These are phyloP conservation scores for Millerago galiae DNA, from an alignment of 805 yeast species.

Conservation along the genomic window DNA sequence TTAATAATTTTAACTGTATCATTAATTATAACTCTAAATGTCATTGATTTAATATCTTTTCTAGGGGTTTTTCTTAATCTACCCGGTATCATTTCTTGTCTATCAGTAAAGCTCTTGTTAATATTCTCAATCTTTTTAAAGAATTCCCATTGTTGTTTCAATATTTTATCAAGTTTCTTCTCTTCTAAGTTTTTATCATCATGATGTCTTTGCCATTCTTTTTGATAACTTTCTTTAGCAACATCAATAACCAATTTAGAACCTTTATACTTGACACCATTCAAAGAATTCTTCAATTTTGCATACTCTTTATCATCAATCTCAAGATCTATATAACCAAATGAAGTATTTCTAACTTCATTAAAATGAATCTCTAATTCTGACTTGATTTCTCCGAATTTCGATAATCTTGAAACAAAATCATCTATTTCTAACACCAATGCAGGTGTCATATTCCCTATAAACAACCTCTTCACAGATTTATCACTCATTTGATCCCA, in stretches of 20 bases:
- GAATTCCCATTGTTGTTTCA: slow-evolving; percentile 33
- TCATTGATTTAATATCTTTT: slow-evolving; percentile 43
- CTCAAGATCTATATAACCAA: slow-evolving; percentile 63
- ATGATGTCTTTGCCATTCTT: slow-evolving; percentile 44
- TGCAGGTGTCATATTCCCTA: slow-evolving; percentile 58
- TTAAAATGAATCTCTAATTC: slow-evolving; percentile 50
- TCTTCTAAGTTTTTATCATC: slow-evolving; percentile 29
- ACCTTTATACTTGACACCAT: slow-evolving; percentile 76
- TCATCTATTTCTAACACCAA: slow-evolving; percentile 40
- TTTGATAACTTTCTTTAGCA: slow-evolving; percentile 54
- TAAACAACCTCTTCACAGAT: slow-evolving; percentile 40
- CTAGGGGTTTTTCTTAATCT: slow-evolving; percentile 54
- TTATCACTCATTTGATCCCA: not conserved
- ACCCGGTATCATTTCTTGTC: slow-evolving; percentile 45
- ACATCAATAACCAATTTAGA: slow-evolving; percentile 50
- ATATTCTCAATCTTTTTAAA: slow-evolving; percentile 32
- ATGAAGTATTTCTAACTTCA: slow-evolving; percentile 33
- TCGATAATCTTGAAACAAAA: slow-evolving; percentile 48
- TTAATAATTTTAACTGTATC: slow-evolving; percentile 52
- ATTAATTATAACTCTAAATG: slow-evolving; percentile 57
- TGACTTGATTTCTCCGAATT: slow-evolving; percentile 51
- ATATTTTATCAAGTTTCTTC: slow-evolving; percentile 28
- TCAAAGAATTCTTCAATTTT: slow-evolving; percentile 48
- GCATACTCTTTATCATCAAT: slow-evolving; percentile 38
- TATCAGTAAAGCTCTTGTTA: slow-evolving; percentile 34